These are phyloP conservation scores for Osmanthus fragrans DNA, from an alignment of 257 asterid species.

Conservation along the genomic window DNA sequence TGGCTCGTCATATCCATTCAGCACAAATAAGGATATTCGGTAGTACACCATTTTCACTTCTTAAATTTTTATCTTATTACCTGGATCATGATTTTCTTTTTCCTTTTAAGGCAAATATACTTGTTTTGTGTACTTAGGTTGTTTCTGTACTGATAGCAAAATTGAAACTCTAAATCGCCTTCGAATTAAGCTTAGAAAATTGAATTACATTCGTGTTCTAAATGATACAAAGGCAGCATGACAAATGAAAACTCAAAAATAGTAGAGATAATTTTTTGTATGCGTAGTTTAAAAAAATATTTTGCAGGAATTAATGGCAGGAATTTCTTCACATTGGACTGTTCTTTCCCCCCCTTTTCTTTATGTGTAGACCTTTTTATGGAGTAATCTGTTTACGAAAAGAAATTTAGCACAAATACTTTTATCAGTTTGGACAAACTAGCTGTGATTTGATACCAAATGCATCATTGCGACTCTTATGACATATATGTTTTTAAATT, in stretches of 20 bases:
- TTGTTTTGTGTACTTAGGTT: neutral
- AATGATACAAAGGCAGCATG: neutral
- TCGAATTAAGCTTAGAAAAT: neutral
- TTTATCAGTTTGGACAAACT: neutral
- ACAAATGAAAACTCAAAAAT: neutral
- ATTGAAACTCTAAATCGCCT: neutral
- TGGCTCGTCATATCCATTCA: slow-evolving; percentile 85
- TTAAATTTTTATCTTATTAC: slow-evolving; percentile 8
- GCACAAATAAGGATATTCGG: slow-evolving; percentile 79
- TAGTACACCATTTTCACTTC: slow-evolving; percentile 30
- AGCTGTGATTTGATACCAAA: neutral
- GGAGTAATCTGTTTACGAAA: neutral
- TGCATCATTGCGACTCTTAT: neutral
- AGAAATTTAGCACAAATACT: neutral
- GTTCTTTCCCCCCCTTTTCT: neutral
- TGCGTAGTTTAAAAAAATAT: neutral
- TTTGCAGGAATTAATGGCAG: neutral
- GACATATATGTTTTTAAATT: neutral
- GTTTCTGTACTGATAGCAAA: neutral
- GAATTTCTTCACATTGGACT: neutral
- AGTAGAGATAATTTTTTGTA: neutral
- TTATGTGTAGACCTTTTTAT: neutral
- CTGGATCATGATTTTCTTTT: neutral
- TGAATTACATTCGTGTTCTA: neutral
- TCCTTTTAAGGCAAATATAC: neutral